Conservation (phyloP, 2,329 filamentous ascomycete genomes). For the Epichloe aotearoae region DNA sequence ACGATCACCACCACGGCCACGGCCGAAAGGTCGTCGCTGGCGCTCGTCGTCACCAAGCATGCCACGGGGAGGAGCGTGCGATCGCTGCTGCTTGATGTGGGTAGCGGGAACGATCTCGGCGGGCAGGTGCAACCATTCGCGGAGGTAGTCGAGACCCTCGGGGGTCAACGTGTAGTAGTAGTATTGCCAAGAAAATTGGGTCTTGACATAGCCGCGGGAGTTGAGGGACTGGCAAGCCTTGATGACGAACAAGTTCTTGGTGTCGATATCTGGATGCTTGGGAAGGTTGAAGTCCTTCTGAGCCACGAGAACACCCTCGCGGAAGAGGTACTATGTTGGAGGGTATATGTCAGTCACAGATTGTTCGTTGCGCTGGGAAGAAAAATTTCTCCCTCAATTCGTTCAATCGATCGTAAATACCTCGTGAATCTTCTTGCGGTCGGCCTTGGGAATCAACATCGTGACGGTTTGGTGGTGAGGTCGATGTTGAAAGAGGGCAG, state of each 20-base stretch:
- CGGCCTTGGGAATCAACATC: slow-evolving; percentile 98
- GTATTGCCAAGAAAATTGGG: slow-evolving; percentile 99
- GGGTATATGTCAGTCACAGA: slow-evolving; percentile 13
- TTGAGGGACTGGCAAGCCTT: slow-evolving; percentile 98
- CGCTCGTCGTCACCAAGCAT: slow-evolving; percentile 85
- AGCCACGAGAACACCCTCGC: slow-evolving; percentile 83
- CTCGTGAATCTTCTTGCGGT: slow-evolving; percentile 99
- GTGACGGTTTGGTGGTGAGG: slow-evolving; percentile 40
- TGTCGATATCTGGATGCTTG: slow-evolving; percentile 97
- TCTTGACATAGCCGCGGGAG: slow-evolving; percentile 98
- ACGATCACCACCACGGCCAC: slow-evolving; percentile 56
- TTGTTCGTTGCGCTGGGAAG: not conserved
- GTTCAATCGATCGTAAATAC: slow-evolving; percentile 17
- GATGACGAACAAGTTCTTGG: slow-evolving; percentile 99
- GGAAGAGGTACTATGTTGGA: slow-evolving; percentile 73
- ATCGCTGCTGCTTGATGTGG: slow-evolving; percentile 99
- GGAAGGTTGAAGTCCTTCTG: slow-evolving; percentile 99
- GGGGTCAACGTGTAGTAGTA: slow-evolving; percentile 99
- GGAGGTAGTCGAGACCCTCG: slow-evolving; percentile 99
- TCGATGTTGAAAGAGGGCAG: slow-evolving; percentile 38
- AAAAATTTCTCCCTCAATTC: not conserved
- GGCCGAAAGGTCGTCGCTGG: slow-evolving; percentile 75
- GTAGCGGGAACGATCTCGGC: slow-evolving; percentile 98
- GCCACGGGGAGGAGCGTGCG: slow-evolving; percentile 92
- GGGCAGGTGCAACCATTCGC: slow-evolving; percentile 99